Percentiles rank a stretch among this genome's conserved stretches.
phyloP scores from a whole-genome alignment of 345 rosid genomes.

The Turnera subulata region DNA sequence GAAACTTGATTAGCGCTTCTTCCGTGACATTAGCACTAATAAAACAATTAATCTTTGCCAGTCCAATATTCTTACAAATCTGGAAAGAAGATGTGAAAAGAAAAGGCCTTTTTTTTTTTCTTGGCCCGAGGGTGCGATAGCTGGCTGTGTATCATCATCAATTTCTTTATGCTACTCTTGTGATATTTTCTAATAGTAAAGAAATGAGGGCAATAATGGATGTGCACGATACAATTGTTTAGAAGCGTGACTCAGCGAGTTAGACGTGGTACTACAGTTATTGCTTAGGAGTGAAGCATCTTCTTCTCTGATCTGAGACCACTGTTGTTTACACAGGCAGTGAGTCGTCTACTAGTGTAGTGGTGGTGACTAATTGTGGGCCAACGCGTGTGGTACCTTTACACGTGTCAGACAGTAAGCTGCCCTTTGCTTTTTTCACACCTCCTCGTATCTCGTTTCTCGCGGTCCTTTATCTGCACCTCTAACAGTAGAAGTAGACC shows the following conservation, averaged over 20 bases:
- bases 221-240: not conserved
- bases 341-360: not conserved
- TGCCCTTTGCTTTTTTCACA: not conserved
- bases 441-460: not conserved
- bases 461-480: not conserved
- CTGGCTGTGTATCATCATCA: too few relatives aligned
- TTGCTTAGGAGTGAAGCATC: slow-evolving; percentile 10
- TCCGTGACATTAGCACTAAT: too few relatives aligned
- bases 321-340: too few relatives aligned
- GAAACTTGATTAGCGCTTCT: too few relatives aligned
- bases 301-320: not conserved
- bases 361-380: not conserved
- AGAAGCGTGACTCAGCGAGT: not conserved
- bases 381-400: not conserved
- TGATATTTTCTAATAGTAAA: too few relatives aligned
- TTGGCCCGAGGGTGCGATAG: too few relatives aligned
- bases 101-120: too few relatives aligned
- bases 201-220: not conserved
- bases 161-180: too few relatives aligned
- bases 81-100: too few relatives aligned
- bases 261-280: not conserved
- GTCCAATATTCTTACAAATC: too few relatives aligned
- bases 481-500: not conserved
- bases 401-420: slow-evolving; percentile 13
- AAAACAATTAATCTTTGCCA: too few relatives aligned